phyloP scores from a whole-genome alignment of 1,284 basidiomycete species.

The Inonotus obliquus region DNA sequence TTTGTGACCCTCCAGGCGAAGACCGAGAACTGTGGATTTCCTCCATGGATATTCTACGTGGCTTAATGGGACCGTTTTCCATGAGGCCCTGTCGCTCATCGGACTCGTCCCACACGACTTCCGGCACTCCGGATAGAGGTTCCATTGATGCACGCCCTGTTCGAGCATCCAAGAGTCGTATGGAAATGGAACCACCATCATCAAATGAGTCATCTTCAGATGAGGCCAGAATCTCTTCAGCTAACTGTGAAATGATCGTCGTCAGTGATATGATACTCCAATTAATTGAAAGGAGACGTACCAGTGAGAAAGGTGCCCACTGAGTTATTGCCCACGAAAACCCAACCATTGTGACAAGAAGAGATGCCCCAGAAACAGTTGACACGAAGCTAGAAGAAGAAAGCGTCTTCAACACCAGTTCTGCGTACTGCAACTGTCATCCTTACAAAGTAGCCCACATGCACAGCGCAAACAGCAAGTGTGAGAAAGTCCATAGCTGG shows the following conservation, averaged over 20 bases:
- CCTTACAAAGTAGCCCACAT: slow-evolving; percentile 76
- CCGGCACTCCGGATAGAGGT: slow-evolving; percentile 11
- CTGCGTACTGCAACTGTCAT: not conserved
- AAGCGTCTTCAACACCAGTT: not conserved
- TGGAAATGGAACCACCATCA: slow-evolving; percentile 37
- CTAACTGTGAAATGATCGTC: slow-evolving; percentile 43
- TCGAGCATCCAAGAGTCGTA: slow-evolving; percentile 46
- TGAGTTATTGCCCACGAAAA: slow-evolving; percentile 77
- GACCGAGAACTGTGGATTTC: slow-evolving; percentile 14
- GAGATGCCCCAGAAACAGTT: slow-evolving; percentile 57
- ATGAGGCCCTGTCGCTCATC: slow-evolving; percentile 15
- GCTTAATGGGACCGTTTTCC: not conserved
- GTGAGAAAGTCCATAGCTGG: slow-evolving; percentile 72
- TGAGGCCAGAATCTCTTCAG: slow-evolving; percentile 64
- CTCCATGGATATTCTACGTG: slow-evolving; percentile 8
- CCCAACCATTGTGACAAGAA: slow-evolving; percentile 63
- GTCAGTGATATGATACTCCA: not conserved
- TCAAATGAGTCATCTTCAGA: slow-evolving; percentile 32
- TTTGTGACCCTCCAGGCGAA: not conserved
- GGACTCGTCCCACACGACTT: slow-evolving; percentile 18
- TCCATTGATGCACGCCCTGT: slow-evolving; percentile 9
- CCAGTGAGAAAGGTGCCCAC: slow-evolving; percentile 78
- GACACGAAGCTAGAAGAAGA: slow-evolving; percentile 48
- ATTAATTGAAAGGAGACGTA: slow-evolving; percentile 31
- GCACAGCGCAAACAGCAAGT: slow-evolving; percentile 61